These are phyloP conservation scores for Blastobotrys apis DNA, from an alignment of 1,139 yeast species.

Conservation along the genomic window DNA sequence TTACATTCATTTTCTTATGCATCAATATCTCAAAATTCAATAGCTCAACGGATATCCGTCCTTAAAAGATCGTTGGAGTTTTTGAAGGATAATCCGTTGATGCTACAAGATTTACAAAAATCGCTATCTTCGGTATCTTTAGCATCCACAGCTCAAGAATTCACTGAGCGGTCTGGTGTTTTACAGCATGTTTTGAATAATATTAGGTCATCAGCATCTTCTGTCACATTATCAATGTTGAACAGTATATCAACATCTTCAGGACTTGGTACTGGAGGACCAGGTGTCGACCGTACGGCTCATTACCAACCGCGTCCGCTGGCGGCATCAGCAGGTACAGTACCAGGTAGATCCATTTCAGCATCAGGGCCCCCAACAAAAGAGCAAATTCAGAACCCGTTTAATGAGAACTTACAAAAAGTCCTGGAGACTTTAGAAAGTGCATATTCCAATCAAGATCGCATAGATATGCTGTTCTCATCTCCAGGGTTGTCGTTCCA, in stretches of 20 bases:
- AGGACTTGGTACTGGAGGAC: neutral
- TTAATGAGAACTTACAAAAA: slow-evolving; percentile 11
- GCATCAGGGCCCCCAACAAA: no score
- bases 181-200: slow-evolving; percentile 17
- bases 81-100: slow-evolving; percentile 47
- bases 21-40: slow-evolving; percentile 71
- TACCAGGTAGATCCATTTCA: no score
- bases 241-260: slow-evolving; percentile 17
- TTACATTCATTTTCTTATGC: slow-evolving; percentile 85
- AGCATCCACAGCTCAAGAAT: slow-evolving; percentile 9
- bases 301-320: slow-evolving; percentile 2
- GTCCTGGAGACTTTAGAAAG: slow-evolving; percentile 13
- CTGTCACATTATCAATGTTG: slow-evolving; percentile 30
- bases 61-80: slow-evolving; percentile 73
- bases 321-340: neutral
- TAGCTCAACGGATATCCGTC: slow-evolving; percentile 70
- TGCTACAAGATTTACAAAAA: slow-evolving; percentile 20
- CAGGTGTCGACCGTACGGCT: slow-evolving; percentile 3
- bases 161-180: slow-evolving; percentile 10
- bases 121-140: slow-evolving; percentile 15
- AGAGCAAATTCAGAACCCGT: neutral
- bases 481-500: slow-evolving; percentile 6
- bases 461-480: slow-evolving; percentile 6
- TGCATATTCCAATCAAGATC: slow-evolving; percentile 11
- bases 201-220: slow-evolving; percentile 27